Evolutionary conservation across 371 early-diverging fungal species (phyloP), one percentile per base, ranked within the genome.

Genomic region (Synchytrium microbalum): DNA sequence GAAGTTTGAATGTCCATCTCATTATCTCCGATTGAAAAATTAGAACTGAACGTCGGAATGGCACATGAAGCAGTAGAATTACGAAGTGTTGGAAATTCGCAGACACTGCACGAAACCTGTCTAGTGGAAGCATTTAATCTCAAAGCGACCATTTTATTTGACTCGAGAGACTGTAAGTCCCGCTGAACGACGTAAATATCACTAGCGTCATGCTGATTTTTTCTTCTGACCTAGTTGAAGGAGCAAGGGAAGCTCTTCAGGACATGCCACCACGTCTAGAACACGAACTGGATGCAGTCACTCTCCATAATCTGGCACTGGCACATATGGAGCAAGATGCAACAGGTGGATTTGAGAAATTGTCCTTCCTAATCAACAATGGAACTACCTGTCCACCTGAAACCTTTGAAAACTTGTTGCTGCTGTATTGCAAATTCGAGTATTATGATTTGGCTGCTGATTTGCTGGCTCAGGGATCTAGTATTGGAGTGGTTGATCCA

Each of bases 251-350:
- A 74, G 78, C 81, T 2, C 63, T 83, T 13, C 72, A 72, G 5
- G 81, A 80, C 65, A 81, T 83, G 81, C 83, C 83, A 14, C 80
- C 83, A 13, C 74, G 83, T 10, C 67, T 66, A 27, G 83, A 83
- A 62, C 69, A 72, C 23, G 83, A 83, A 59, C 70, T 83, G 13
- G 83, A 83, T 59, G 80, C 77, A 14, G 79, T 83, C 10, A 83
- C 81, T 0, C 69, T 83, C 32, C 81, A 80, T 68, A 83, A 83
- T 70, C 76, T 73, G 38, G 83, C 81, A 1, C 63, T 83, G 29
- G 75, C 77, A 71, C 69, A 78, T 66, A 79, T 81, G 79, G 83
- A 83, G 53, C 59, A 66, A 2, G 80, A 83, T 64, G 81, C 83
- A 1, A 63, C 72, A 0, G 69, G 67, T 3, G 80, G 79, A 2